phyloP scores from a whole-genome alignment of 1,284 basidiomycete genomes.

The Amylostereum areolatum region DNA sequence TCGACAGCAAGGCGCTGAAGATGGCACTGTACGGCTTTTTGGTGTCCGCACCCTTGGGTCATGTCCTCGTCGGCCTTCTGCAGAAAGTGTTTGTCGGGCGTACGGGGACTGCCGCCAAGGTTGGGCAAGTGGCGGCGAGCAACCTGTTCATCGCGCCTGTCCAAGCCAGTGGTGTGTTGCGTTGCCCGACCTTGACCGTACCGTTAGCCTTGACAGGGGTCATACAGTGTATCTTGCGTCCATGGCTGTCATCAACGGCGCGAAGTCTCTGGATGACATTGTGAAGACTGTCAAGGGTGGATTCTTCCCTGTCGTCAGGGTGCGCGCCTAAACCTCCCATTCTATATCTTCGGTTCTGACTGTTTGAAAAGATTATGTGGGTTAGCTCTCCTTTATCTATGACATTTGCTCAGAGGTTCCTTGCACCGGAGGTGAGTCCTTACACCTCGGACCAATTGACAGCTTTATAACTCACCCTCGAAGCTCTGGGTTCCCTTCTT shows the following conservation, averaged over 20 bases:
- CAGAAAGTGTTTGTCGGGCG: constrained; percentile 76
- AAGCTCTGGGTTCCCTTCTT: constrained; percentile 76
- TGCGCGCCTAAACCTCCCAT: constrained; percentile 24
- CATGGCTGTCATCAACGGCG: constrained; percentile 84
- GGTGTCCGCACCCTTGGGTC: constrained; percentile 80
- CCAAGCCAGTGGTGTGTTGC: constrained; percentile 57
- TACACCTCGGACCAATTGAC: neutral
- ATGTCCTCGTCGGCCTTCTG: constrained; percentile 64
- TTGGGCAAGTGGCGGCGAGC: constrained; percentile 73
- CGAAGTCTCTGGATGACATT: constrained; percentile 61
- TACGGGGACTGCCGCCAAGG: constrained; percentile 59
- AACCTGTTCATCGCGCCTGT: constrained; percentile 79
- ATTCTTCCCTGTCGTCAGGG: constrained; percentile 72
- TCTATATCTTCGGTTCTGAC: constrained; percentile 2
- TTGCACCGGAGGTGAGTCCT: constrained; percentile 56
- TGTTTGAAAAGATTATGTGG: constrained; percentile 51
- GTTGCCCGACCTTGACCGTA: neutral
- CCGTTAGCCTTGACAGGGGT: neutral
- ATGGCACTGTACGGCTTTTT: constrained; percentile 83
- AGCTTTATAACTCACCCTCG: constrained; percentile 1
- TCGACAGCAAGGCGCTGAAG: constrained; percentile 66
- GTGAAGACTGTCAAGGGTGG: constrained; percentile 67
- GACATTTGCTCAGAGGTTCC: constrained; percentile 67
- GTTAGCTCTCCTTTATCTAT: constrained; percentile 68
- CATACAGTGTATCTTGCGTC: constrained; percentile 55